Evolutionary conservation across 2,329 filamentous ascomycete species (phyloP), one percentile per base, ranked within the genome.

Genomic region (Nemania abortiva): DNA sequence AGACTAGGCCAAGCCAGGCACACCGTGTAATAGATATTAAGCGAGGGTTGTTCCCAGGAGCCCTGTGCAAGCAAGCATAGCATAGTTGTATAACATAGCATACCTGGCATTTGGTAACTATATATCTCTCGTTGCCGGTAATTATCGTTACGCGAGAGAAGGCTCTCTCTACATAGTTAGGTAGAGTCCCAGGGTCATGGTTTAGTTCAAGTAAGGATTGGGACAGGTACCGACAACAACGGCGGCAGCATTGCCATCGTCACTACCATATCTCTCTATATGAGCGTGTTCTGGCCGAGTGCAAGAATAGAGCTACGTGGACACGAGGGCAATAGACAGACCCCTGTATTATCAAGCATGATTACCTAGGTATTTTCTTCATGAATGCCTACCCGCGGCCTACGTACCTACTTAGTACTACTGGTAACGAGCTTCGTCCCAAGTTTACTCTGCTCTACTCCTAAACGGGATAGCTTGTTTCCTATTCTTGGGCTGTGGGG

Each of bases 401-500:
- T 34, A 34, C 5, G 9, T 34, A n/a, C n/a, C n/a, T n/a, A n/a
- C n/a, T n/a, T n/a, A n/a, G 31, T 34, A 53, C 47, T 58, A 39
- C 34, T 53, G 58, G 58, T 62, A 66, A 59, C 47, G 34, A 13
- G 29, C 20, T 58, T 55, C 34, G 55, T 63, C 37, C 3, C 34
- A 52, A 56, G 55, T 9, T 34, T 50, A 53, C 24, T 55, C 24
- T 39, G 45, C 39, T n/a, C 53, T 57, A 57, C 45, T 45, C 52
- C 60, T 29, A n/a, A 63, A 39, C 2, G 50, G 65, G 61, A 54
- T 68, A 60, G 65, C 52, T 65, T 29, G 37, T 56, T 69, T 66
- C 69, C 69, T 71, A 71, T 71, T 71, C 58, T 69, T 71, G 62
- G 69, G 57, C 42, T 66, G 62, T 71, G 65, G 69, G 47, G 65